Conservation (phyloP, 257 asterid species). For the Rhazya stricta region DNA sequence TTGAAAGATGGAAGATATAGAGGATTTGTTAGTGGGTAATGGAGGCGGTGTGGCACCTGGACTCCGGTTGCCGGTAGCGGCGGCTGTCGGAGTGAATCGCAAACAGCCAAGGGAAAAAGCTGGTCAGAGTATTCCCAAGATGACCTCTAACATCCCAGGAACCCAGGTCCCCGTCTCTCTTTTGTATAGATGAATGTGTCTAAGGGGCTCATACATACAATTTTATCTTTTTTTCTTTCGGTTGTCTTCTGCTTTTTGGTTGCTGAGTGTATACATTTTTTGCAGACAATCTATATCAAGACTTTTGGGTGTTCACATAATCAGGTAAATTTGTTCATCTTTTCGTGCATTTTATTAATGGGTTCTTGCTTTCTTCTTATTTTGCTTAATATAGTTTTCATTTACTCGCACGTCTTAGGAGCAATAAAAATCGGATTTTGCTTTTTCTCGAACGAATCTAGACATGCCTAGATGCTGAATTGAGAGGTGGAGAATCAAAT, state of each 20-base stretch:
- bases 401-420: neutral
- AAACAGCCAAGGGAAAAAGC: conserved; percentile 36
- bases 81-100: conserved; percentile 61
- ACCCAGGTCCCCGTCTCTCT: conserved; percentile 55
- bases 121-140: conserved; percentile 14
- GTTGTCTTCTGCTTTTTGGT: neutral
- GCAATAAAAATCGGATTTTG: neutral
- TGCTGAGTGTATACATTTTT: conserved; percentile 6
- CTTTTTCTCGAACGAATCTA: neutral
- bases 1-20: conserved; percentile 69
- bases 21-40: conserved; percentile 61
- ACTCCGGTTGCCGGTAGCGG: conserved; percentile 51
- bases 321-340: conserved; percentile 43
- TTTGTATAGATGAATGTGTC: neutral
- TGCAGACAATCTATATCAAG: conserved; percentile 85
- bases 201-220: neutral
- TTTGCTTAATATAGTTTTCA: neutral
- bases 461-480: neutral
- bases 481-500: neutral
- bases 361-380: neutral
- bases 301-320: conserved; percentile 95
- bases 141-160: conserved; percentile 62
- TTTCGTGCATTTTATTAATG: neutral
- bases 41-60: conserved; percentile 73
- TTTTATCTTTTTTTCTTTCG: neutral